Percentiles rank a stretch among this genome's conserved stretches.
These are phyloP conservation scores for Ogataea angusta DNA, from an alignment of 805 yeast genomes.

Conservation along the genomic window DNA sequence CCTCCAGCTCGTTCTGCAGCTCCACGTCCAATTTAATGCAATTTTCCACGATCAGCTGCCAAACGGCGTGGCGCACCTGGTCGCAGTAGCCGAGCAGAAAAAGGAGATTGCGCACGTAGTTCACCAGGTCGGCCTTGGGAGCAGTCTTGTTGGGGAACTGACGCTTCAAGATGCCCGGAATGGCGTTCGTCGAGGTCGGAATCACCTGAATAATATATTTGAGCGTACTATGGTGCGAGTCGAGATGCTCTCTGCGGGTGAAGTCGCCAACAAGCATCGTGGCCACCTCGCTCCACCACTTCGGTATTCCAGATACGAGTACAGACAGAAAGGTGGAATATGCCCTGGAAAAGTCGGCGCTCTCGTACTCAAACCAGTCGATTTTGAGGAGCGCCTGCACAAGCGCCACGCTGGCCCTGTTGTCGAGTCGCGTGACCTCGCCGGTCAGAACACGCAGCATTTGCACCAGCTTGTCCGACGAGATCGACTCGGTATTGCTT, in stretches of 20 bases:
- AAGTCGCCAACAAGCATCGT: conserved; percentile 65
- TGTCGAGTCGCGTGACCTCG: conserved; percentile 67
- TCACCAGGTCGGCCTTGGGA: conserved; percentile 47
- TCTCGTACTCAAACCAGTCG: conserved; percentile 53
- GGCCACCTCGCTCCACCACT: conserved; percentile 86
- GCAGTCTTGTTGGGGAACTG: conserved; percentile 81
- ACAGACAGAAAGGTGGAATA: conserved; percentile 75
- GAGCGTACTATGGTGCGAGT: conserved; percentile 63
- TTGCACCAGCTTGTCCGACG: conserved; percentile 48
- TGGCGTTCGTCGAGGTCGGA: conserved; percentile 73
- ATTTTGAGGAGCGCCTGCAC: conserved; percentile 61
- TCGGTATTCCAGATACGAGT: conserved; percentile 80
- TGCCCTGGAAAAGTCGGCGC: conserved; percentile 39
- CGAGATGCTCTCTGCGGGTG: conserved; percentile 15
- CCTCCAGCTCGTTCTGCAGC: conserved; percentile 83
- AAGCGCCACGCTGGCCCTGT: conserved; percentile 47
- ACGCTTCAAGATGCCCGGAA: conserved; percentile 55
- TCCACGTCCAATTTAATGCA: conserved; percentile 89
- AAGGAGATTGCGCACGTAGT: conserved; percentile 66
- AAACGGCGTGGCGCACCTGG: conserved; percentile 68
- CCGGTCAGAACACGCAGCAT: conserved; percentile 57
- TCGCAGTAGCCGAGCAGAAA: conserved; percentile 63
- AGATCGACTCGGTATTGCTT: conserved; percentile 51
- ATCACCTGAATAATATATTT: conserved; percentile 62
- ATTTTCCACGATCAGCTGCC: conserved; percentile 79